These are phyloP conservation scores for Aspergillus arachidicola DNA, from an alignment of 2,329 filamentous ascomycete species.

Conservation along the genomic window DNA sequence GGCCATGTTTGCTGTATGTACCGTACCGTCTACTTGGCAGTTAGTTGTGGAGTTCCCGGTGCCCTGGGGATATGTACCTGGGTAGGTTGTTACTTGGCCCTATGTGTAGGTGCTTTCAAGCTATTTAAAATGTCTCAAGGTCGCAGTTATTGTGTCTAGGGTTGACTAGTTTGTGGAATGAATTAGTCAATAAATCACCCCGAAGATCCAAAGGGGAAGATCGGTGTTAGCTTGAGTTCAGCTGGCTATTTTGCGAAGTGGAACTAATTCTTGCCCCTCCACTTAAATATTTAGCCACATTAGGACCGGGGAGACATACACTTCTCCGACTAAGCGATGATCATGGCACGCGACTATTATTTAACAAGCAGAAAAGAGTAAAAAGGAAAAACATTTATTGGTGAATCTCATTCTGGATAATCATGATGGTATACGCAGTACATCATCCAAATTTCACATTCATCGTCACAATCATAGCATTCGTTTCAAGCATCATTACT, in stretches of 20 bases:
- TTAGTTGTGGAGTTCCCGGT: background rate
- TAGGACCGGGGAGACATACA: background rate
- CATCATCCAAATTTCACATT: background rate
- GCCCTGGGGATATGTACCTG: background rate
- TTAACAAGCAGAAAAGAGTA: background rate
- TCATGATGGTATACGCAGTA: background rate
- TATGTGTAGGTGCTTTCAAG: background rate
- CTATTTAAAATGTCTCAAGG: background rate
- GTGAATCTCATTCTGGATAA: background rate
- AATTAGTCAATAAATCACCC: background rate
- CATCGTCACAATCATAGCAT: constrained; percentile 2
- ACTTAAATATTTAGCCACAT: background rate
- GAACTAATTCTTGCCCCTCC: background rate
- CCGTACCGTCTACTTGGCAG: background rate
- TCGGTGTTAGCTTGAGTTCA: background rate
- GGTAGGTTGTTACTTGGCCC: background rate
- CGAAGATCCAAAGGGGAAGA: background rate
- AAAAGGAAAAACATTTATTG: background rate
- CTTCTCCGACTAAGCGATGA: background rate
- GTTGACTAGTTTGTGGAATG: background rate
- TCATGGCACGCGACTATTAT: background rate
- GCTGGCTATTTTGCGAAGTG: background rate
- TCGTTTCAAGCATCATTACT: background rate
- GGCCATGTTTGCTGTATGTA: background rate
- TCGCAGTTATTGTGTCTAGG: background rate